Percentiles rank a stretch among this genome's conserved stretches.
Conservation (phyloP, 192 early-diverging fungal genomes). For the Backusella sp. region DNA sequence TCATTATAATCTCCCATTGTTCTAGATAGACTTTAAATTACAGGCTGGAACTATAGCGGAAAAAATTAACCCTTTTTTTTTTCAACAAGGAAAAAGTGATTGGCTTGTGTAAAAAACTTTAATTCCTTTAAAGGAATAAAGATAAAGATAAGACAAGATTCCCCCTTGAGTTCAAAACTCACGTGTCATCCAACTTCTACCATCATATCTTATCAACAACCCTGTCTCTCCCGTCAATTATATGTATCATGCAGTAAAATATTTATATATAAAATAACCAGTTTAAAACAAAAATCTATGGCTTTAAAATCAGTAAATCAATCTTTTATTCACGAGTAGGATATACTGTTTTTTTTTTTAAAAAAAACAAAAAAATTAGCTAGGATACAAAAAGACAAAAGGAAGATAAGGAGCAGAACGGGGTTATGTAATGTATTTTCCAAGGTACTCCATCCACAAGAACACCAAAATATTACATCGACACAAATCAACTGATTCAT, state of each 20-base stretch:
- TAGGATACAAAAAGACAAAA: not conserved
- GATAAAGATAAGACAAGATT: conserved; percentile 1
- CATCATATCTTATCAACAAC: conserved; percentile 8
- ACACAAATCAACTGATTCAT: not conserved
- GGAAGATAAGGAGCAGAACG: not conserved
- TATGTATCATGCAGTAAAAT: not conserved
- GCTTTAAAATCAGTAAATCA: not conserved
- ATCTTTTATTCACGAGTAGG: not conserved
- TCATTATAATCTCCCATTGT: not conserved
- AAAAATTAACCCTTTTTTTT: not conserved
- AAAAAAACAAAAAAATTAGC: not conserved
- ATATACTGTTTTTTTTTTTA: not conserved
- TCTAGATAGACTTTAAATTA: not conserved
- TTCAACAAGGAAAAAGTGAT: not conserved
- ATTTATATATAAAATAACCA: not conserved
- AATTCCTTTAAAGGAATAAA: conserved; percentile 8
- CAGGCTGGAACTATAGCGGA: not conserved
- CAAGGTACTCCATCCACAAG: not conserved
- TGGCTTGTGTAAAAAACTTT: not conserved
- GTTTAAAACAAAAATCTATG: not conserved
- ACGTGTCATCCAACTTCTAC: not conserved
- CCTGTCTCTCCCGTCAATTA: conserved; percentile 3
- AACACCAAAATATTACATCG: not conserved
- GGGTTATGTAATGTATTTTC: not conserved
- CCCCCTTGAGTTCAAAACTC: not conserved